Percentiles rank a stretch among this genome's conserved stretches.
These are phyloP conservation scores for Gracilaria gracilis DNA, from an alignment of 23 red algal species.

Conservation along the genomic window DNA sequence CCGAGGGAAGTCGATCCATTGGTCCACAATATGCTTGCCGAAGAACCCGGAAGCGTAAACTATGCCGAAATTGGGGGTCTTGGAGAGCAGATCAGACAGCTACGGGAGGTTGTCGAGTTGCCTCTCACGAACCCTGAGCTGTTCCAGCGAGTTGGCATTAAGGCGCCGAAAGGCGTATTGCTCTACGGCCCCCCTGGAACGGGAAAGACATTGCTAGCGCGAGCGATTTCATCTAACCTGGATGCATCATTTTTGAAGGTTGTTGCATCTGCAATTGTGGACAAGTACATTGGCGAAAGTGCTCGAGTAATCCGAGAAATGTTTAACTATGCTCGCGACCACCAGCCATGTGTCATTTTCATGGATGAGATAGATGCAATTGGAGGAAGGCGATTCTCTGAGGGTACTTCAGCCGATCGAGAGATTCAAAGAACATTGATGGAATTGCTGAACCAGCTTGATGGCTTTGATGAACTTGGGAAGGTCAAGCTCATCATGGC, in stretches of 20 bases:
- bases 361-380: slow-evolving; percentile 99
- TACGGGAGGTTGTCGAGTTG: slow-evolving; percentile 98
- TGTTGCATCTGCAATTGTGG: slow-evolving; percentile 97
- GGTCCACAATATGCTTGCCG: slow-evolving; percentile 98
- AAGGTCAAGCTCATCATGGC: slow-evolving; percentile 99
- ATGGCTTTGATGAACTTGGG: slow-evolving; percentile 99
- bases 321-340: slow-evolving; percentile 97
- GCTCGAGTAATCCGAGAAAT: slow-evolving; percentile 99
- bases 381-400: slow-evolving; percentile 94
- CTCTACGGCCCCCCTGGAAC: slow-evolving; percentile 99
- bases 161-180: slow-evolving; percentile 97
- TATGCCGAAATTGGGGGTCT: slow-evolving; percentile 98
- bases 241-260: slow-evolving; percentile 97
- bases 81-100: slow-evolving; percentile 94
- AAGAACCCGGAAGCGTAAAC: slow-evolving; percentile 83
- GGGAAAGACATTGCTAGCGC: slow-evolving; percentile 95
- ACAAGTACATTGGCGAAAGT: slow-evolving; percentile 99
- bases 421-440: slow-evolving; percentile 99
- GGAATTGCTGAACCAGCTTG: slow-evolving; percentile 96
- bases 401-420: slow-evolving; percentile 98
- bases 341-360: slow-evolving; percentile 99
- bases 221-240: slow-evolving; percentile 97
- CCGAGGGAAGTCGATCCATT: slow-evolving; percentile 98
- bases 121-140: slow-evolving; percentile 98
- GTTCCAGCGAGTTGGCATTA: slow-evolving; percentile 95